Conservation (phyloP, 2,329 filamentous ascomycete species). For the Orbilia ellipsospora region DNA sequence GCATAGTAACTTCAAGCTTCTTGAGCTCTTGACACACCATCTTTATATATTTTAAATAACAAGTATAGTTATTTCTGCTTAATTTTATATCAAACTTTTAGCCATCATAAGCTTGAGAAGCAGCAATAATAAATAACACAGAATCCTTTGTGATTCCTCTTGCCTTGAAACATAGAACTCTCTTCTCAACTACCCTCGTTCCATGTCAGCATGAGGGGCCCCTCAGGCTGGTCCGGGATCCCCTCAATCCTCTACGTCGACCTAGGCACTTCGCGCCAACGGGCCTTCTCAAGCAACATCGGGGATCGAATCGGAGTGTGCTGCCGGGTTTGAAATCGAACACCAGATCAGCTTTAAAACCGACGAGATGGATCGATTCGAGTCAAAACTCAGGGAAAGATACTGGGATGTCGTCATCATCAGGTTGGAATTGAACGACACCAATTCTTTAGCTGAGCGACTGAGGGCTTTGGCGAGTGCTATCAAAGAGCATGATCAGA, state of each 20-base stretch:
- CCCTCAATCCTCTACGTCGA: constrained; percentile 32
- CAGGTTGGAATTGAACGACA: constrained; percentile 13
- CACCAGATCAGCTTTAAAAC: constrained; percentile 9
- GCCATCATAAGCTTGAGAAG: too few relatives aligned
- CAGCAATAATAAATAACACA: too few relatives aligned
- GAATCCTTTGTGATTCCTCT: too few relatives aligned
- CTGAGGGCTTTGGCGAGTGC: constrained; percentile 13
- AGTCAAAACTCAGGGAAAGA: constrained; percentile 20
- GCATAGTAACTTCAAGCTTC: too few relatives aligned
- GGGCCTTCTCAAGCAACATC: neutral
- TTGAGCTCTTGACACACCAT: too few relatives aligned
- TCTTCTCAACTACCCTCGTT: neutral
- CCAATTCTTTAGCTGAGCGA: neutral
- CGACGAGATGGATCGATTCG: constrained; percentile 10
- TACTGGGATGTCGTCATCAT: constrained; percentile 31
- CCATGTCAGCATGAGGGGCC: constrained; percentile 16
- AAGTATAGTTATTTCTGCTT: too few relatives aligned
- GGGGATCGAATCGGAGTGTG: neutral
- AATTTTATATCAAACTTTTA: too few relatives aligned
- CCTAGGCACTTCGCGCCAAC: neutral
- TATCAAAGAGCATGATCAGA: constrained; percentile 19
- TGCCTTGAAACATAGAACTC: too few relatives aligned
- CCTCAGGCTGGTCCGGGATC: too few relatives aligned
- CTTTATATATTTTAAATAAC: too few relatives aligned
- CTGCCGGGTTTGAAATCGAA: constrained; percentile 27